A percentile compares a stretch with the other conserved stretches of the same genome.
Evolutionary conservation across 257 asterid species (phyloP).

Genomic region (Nyctanthes arbortristis): DNA sequence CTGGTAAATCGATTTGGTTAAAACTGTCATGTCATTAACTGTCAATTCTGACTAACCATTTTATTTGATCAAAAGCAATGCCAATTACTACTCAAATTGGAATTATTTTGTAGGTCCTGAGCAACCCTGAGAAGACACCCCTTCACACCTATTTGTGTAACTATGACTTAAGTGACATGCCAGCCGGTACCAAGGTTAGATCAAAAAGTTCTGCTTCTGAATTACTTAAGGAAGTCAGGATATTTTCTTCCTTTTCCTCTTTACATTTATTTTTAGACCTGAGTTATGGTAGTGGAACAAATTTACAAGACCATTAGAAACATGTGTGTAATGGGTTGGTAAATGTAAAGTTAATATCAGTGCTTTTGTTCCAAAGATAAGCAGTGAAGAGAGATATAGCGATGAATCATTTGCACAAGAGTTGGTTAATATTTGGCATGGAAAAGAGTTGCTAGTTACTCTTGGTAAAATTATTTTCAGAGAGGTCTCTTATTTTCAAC

Average conservation of each 20-base stretch:
- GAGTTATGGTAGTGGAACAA: background rate
- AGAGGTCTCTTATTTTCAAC: background rate
- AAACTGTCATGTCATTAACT: background rate
- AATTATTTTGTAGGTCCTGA: slow-evolving; percentile 54
- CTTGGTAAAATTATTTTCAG: background rate
- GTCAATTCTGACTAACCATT: background rate
- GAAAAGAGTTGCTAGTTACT: background rate
- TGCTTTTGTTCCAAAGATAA: slow-evolving; percentile 12
- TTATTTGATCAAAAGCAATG: background rate
- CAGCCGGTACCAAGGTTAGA: slow-evolving; percentile 80
- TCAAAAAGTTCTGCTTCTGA: slow-evolving; percentile 6
- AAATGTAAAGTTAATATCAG: background rate
- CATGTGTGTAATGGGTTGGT: background rate
- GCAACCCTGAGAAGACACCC: slow-evolving; percentile 93
- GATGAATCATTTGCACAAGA: slow-evolving; percentile 2
- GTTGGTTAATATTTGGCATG: background rate
- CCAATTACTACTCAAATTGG: background rate
- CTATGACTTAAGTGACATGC: slow-evolving; percentile 87
- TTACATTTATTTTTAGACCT: no score
- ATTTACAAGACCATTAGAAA: background rate
- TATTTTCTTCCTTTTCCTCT: no score
- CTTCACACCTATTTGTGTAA: slow-evolving; percentile 74
- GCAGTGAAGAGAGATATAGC: background rate
- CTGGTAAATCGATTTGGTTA: background rate
- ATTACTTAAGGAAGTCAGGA: no score